Evolutionary conservation across 208 protist genomes (phyloP), one percentile per base, ranked within the genome.

Genomic region (Novymonas esmeraldas): DNA sequence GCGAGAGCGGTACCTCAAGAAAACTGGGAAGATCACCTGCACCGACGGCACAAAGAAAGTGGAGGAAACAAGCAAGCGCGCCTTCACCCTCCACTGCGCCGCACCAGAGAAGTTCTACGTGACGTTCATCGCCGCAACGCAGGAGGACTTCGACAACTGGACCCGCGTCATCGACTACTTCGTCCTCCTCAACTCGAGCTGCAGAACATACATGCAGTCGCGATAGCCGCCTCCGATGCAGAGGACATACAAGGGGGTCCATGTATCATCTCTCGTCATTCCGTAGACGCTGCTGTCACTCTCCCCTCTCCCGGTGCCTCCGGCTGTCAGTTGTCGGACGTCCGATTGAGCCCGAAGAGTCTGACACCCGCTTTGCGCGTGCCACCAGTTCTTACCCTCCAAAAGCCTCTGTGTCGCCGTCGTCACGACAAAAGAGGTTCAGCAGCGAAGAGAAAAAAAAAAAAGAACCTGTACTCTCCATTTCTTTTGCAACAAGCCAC

Each of bases 21-120:
- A 31, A 16, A 58, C 49, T 18, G 70, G 70, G 0, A 85, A 73
- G 13, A 45, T 85, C 6, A 64, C 52, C 2, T 81, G 79, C 50
- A 57, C 31, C 7, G 29, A 74, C 22, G 64, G 57, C 16, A 46
- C 66, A 6, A 52, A 60, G 13, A 70, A 57, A 18, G 38, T 72
- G 14, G 41, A 76, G 5, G 78, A 82, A 16, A 64, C 57, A 11
- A 51, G 44, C 26, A 79, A 68, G 26, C 70, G 76, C 4, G 76
- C 78, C 13, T 79, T 88, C 31, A 84, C 82, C 2, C 56, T 88
- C 3, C 82, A 88, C 58, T 88, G 79, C 54, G 61, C 62, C 7
- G 64, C 77, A 9, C 78, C 82, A 2, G 73, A 82, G 57, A 52
- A 73, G 34, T 84, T 88, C 34, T 88, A 88, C 42, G 79, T 84